Conservation (phyloP, 352 stramenopile species). For the Phytopythium ostracodes region DNA sequence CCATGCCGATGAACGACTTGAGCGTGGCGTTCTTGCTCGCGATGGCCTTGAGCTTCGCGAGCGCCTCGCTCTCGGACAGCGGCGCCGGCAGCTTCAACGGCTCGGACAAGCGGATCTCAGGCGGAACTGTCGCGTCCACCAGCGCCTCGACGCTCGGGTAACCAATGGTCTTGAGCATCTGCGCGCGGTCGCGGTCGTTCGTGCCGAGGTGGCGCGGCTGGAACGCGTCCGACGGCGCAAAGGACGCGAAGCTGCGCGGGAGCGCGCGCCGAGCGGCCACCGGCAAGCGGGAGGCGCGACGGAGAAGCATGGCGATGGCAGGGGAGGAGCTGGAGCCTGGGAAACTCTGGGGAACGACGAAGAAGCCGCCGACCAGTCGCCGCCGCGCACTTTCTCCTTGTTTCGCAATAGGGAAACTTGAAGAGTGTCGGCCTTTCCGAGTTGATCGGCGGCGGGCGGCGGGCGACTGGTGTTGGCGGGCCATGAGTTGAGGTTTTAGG, state of each 20-base stretch:
- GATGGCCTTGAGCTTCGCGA: slow-evolving; percentile 88
- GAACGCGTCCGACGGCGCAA: slow-evolving; percentile 59
- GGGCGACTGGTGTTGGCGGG: not conserved
- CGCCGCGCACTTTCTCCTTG: not conserved
- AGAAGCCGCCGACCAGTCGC: not conserved
- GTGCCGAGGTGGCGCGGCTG: slow-evolving; percentile 83
- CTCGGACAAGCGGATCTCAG: slow-evolving; percentile 83
- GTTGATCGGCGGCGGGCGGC: not conserved
- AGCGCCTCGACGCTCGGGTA: slow-evolving; percentile 94
- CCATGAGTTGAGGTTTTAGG: not conserved
- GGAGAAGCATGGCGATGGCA: slow-evolving; percentile 4
- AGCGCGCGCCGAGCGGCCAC: slow-evolving; percentile 3
- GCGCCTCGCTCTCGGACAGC: slow-evolving; percentile 92
- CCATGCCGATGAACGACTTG: slow-evolving; percentile 98
- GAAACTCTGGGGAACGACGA: not conserved
- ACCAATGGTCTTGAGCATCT: slow-evolving; percentile 93
- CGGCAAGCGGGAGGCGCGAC: slow-evolving; percentile 4
- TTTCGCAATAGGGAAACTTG: slow-evolving; percentile 4
- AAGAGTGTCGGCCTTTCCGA: slow-evolving; percentile 1
- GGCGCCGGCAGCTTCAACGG: slow-evolving; percentile 62
- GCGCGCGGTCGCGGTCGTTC: slow-evolving; percentile 75
- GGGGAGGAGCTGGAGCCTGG: not conserved
- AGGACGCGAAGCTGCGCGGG: slow-evolving; percentile 15
- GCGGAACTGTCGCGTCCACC: slow-evolving; percentile 93
- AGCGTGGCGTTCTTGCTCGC: slow-evolving; percentile 95